A percentile compares a stretch with the other conserved stretches of the same genome.
phyloP scores from a whole-genome alignment of 208 protist species.

The Crithidia expoeki region DNA sequence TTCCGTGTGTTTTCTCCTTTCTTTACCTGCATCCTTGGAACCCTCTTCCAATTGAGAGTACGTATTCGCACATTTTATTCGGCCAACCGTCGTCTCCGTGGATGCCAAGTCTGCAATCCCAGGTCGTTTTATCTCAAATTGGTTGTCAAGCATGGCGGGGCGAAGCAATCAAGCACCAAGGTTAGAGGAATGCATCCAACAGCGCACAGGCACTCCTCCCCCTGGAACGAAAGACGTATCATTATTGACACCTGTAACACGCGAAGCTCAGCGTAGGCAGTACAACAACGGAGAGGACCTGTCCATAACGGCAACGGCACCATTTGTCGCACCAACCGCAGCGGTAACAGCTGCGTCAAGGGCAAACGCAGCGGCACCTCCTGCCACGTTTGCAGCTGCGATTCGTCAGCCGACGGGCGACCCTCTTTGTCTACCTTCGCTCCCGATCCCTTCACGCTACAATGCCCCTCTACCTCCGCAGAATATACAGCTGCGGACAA shows the following conservation, averaged over 20 bases:
- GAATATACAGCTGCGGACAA: too few relatives aligned
- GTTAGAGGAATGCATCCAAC: background rate
- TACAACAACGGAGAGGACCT: conserved; percentile 12
- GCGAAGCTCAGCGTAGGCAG: background rate
- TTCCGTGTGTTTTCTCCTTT: background rate
- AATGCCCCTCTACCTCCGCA: background rate
- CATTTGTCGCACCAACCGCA: background rate
- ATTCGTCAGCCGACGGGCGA: too few relatives aligned
- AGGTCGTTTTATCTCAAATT: too few relatives aligned
- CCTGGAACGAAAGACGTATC: background rate
- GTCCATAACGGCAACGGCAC: background rate
- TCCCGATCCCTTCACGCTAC: too few relatives aligned
- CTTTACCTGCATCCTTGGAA: background rate
- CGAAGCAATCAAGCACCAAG: background rate
- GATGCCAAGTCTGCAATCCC: too few relatives aligned
- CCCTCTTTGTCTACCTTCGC: background rate
- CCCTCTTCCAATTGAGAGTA: too few relatives aligned
- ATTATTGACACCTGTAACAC: background rate
- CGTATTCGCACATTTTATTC: too few relatives aligned
- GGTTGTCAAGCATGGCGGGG: background rate
- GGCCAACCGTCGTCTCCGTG: too few relatives aligned
- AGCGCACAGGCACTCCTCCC: background rate
- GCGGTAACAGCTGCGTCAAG: background rate
- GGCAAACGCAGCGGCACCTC: background rate
- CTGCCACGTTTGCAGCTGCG: background rate